Evolutionary conservation across 1,284 basidiomycete genomes (phyloP).

Genomic region (Uromyces viciae-fabae): DNA sequence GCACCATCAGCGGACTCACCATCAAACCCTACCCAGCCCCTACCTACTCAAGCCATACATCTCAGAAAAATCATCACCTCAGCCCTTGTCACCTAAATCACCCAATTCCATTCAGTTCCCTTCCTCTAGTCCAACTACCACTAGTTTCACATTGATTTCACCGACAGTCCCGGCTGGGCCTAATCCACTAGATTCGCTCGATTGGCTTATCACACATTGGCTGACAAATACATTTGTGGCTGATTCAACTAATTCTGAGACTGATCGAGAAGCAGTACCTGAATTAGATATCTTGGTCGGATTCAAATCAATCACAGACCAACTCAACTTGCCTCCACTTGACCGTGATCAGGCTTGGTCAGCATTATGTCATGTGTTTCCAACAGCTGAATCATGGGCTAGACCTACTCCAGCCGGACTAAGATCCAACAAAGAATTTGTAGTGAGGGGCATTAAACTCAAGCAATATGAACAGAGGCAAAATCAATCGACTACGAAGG

Average conservation of each 20-base stretch:
- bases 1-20: neutral
- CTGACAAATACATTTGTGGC: neutral
- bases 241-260: neutral
- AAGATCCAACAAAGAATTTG: neutral
- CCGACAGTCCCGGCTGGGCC: neutral
- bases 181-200: neutral
- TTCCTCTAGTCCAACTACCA: neutral
- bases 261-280: neutral
- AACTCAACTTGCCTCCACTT: neutral
- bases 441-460: neutral
- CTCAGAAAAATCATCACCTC: neutral
- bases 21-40: neutral
- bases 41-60: neutral
- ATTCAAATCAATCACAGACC: slow-evolving; percentile 9
- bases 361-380: neutral
- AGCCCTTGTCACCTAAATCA: neutral
- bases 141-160: neutral
- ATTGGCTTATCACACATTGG: neutral
- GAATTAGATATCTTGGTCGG: slow-evolving; percentile 2
- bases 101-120: neutral
- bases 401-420: neutral
- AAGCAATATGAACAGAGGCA: too few relatives aligned
- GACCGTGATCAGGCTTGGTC: neutral
- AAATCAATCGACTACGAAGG: too few relatives aligned
- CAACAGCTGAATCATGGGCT: neutral